Evolutionary conservation across 2,329 filamentous ascomycete species (phyloP), one percentile per base, ranked within the genome.

Genomic region (Tolypocladium nubicola): DNA sequence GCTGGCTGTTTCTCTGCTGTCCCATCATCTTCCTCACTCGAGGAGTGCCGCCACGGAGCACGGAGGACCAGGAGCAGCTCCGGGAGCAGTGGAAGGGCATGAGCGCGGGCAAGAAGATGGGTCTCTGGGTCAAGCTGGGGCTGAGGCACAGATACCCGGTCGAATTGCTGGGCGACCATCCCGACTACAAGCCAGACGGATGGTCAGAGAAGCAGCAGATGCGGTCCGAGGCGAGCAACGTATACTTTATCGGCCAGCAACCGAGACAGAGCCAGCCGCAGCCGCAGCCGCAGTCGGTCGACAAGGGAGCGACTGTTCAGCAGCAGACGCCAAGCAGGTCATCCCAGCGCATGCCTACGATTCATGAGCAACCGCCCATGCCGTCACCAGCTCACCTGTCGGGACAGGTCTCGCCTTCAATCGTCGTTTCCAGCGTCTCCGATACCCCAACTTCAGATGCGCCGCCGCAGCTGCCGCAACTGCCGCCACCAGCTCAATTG

Each of bases 1-100:
- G 57, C 59, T 71, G 69, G 68, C 65, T 66, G 35, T 30, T 64
- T 40, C 56, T 58, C n/a, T 58, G 53, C 30, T 40, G 52, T 4
- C 56, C 56, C 14, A 40, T 52, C 33, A 41, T 62, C 23, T 61
- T 60, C 47, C 58, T 63, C 47, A 62, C 57, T 5, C 56, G 62
- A 21, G 54, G 54, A 30, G 56, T 54, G 9, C 61, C 59, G 4
- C 45, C 58, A 19, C 57, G 62, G 21, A 38, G 41, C 45, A 14
- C 38, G 4, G 56, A 53, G n/a, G 62, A 61, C 38, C 56, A 45
- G 19, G 53, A 60, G 16, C 54, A 35, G 33, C 58, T 64, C 21
- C 41, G 61, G 26, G 52, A 57, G 35, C 56, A 58, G 54, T 63
- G 62, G 63, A 56, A 43, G 10, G 52, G 30, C 30, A 54, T 61